Base-by-base conservation (phyloP, 2,329 filamentous ascomycete genomes). In the Fusarium haematococcum region DNA sequence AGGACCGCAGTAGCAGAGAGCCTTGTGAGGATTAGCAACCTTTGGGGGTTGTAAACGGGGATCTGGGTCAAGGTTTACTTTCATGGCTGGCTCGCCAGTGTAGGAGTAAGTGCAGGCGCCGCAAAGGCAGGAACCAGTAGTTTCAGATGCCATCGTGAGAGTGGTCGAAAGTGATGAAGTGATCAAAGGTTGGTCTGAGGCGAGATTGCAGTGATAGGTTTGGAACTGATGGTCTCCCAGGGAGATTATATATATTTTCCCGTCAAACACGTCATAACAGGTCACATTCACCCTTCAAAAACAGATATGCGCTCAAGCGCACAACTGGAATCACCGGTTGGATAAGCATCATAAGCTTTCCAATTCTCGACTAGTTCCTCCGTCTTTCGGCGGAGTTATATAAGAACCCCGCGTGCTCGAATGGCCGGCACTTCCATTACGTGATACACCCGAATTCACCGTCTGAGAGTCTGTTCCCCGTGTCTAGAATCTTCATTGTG, bases 1-100 rank as follows among this genome's bases (percentile, higher is more conserved):
- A n/a, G 70, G 30, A 32, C 37, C 35, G 64, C 71, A 73, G 41
- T 73, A 68, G 23, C 71, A 73, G 30, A 69, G 58, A 32, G 63
- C 68, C 71, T 73, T 41, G 23, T 2, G 0, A 37, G 7, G 4
- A 16, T 68, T 25, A 68, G 61, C 25, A 33, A 20, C 10, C 2
- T 1, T 14, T 16, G 35, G 18, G n/a, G 3, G 9, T 11, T 11
- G 5, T 5, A 32, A 14, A 39, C 32, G 11, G 16, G 6, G 5
- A 30, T 6, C 2, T 6, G 14, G 6, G 37, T 41, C 8, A 5
- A 5, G 3, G 10, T n/a, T 45, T 65, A 69, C 62, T 39, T n/a
- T 56, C 14, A 52, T 30, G 27, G 32, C 62, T 4, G 67, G 67
- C 39, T 66, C 67, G 8, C 50, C 63, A 0, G 57, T 52, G 16